A percentile compares a stretch with the other conserved stretches of the same genome.
Evolutionary conservation across 2,329 filamentous ascomycete genomes (phyloP).

Genomic region (Penicillium vulpinum): DNA sequence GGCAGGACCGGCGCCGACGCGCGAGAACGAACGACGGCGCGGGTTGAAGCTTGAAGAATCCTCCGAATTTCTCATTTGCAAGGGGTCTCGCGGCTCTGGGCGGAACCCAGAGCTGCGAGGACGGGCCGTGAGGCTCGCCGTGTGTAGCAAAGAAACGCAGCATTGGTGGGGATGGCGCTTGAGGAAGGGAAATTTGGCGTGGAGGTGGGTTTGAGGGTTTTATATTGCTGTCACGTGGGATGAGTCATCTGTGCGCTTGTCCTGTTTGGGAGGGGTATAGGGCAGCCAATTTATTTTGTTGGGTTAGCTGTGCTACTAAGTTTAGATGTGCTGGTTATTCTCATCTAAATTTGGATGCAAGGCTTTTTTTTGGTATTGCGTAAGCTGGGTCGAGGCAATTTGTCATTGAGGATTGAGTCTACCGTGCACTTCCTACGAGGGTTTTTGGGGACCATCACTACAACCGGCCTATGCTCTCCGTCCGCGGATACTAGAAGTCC

Average conservation of each 20-base stretch:
- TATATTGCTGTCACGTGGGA: conserved; percentile 10
- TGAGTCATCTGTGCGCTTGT: conserved; percentile 14
- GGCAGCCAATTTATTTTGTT: background rate
- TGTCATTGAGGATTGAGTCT: too few relatives aligned
- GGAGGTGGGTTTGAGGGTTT: conserved; percentile 7
- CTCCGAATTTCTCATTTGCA: conserved; percentile 99
- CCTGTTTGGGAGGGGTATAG: conserved; percentile 4
- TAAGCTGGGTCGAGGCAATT: background rate
- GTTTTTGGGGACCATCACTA: too few relatives aligned
- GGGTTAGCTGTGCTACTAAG: background rate
- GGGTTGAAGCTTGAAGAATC: conserved; percentile 72
- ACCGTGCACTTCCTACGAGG: background rate
- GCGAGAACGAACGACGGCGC: conserved; percentile 35
- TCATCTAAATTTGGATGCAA: too few relatives aligned
- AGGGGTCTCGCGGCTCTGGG: conserved; percentile 23
- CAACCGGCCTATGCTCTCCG: too few relatives aligned
- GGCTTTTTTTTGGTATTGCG: background rate
- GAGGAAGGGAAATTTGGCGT: conserved; percentile 34
- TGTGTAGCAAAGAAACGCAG: conserved; percentile 95
- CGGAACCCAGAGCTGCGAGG: conserved; percentile 18
- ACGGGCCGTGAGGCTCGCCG: conserved; percentile 45
- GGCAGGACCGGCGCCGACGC: conserved; percentile 58
- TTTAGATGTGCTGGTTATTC: background rate
- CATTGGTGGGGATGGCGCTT: conserved; percentile 85
- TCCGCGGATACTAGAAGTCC: too few relatives aligned